These are phyloP conservation scores for Chaetomium fimeti DNA, from an alignment of 495 filamentous ascomycete genomes.

Conservation along the genomic window DNA sequence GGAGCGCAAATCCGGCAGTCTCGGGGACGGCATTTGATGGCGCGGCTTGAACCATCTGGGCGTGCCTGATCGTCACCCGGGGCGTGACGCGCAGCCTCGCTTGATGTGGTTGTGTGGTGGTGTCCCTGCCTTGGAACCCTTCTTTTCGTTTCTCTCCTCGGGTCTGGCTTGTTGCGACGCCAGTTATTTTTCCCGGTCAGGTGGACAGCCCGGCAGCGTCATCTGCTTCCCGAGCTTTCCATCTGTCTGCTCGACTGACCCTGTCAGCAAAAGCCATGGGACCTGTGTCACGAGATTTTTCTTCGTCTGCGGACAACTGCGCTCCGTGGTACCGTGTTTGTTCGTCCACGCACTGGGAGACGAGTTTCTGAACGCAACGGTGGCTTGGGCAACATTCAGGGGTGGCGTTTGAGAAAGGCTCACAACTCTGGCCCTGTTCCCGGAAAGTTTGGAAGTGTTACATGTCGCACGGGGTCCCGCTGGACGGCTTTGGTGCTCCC, in stretches of 20 bases:
- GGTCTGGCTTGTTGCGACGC: neutral
- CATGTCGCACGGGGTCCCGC: neutral
- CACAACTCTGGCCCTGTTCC: neutral
- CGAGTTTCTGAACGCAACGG: neutral
- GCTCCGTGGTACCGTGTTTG: neutral
- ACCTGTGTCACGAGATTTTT: conserved; percentile 12
- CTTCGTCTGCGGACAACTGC: neutral
- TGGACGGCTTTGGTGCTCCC: neutral
- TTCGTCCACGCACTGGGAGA: too few species aligned
- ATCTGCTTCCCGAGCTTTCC: conserved; percentile 30
- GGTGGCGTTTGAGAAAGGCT: neutral
- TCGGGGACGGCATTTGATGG: conserved; percentile 8
- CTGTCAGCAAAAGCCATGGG: conserved; percentile 16
- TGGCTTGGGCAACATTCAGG: neutral
- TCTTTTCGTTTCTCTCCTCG: conserved; percentile 7
- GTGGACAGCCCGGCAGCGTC: conserved; percentile 24
- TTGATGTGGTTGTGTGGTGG: neutral
- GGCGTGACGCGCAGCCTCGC: neutral
- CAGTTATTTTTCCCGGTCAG: conserved; percentile 8
- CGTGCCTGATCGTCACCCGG: conserved; percentile 17
- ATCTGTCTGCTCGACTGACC: conserved; percentile 6
- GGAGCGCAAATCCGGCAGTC: conserved; percentile 1
- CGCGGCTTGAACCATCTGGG: conserved; percentile 4
- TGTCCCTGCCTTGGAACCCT: neutral
- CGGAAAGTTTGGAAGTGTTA: neutral